A percentile compares a stretch with the other conserved stretches of the same genome.
phyloP scores from a whole-genome alignment of 2,329 filamentous ascomycete genomes.

The Pseudogymnoascus sp. region DNA sequence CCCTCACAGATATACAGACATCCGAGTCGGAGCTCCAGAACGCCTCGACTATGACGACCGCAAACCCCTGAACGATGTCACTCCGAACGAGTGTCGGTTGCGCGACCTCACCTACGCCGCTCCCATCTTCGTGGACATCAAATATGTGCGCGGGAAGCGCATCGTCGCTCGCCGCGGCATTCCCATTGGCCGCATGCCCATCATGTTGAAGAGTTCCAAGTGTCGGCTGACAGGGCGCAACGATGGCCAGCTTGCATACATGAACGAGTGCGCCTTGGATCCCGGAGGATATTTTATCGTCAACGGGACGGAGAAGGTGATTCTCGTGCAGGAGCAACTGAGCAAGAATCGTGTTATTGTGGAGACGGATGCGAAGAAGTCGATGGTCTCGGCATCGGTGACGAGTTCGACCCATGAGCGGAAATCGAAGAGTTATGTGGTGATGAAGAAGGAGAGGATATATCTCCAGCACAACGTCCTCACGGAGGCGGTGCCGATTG shows the following conservation, averaged over 20 bases:
- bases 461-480: constrained; percentile 88
- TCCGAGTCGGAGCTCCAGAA: constrained; percentile 74
- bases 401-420: constrained; percentile 96
- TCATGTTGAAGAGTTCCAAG: constrained; percentile 95
- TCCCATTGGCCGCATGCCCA: constrained; percentile 80
- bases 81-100: constrained; percentile 91
- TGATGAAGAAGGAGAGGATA: constrained; percentile 87
- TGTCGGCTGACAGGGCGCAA: constrained; percentile 78
- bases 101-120: constrained; percentile 98
- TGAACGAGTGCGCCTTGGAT: constrained; percentile 94
- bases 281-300: constrained; percentile 98
- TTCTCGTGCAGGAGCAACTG: constrained; percentile 93
- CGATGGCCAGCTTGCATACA: constrained; percentile 77
- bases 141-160: constrained; percentile 75
- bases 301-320: constrained; percentile 96
- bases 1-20: constrained; percentile 61
- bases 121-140: constrained; percentile 85
- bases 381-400: constrained; percentile 87
- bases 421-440: constrained; percentile 95
- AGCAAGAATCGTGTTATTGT: constrained; percentile 99
- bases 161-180: constrained; percentile 67
- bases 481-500: constrained; percentile 88
- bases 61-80: constrained; percentile 65
- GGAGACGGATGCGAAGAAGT: constrained; percentile 85
- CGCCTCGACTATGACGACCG: constrained; percentile 67